phyloP scores from a whole-genome alignment of 2,329 filamentous ascomycete species.

The Fusarium nematophilum region DNA sequence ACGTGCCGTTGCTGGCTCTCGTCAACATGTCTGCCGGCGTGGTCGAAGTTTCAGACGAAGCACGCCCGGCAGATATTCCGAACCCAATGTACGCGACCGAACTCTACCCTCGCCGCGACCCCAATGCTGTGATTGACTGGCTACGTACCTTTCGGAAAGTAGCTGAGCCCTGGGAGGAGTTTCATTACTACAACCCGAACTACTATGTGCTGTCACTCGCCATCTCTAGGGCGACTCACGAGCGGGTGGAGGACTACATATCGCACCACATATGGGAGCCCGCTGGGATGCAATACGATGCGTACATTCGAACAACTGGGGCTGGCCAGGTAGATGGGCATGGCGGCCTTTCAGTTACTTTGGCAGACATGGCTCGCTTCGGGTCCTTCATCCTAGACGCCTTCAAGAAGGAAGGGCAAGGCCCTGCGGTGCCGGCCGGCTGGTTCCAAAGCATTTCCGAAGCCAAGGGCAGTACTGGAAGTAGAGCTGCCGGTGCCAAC shows the following conservation, averaged over 20 bases:
- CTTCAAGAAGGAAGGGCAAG: constrained; percentile 3
- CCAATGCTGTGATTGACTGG: constrained; percentile 25
- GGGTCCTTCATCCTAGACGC: constrained; percentile 28
- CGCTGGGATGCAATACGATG: constrained; percentile 34
- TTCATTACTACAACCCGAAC: constrained; percentile 38
- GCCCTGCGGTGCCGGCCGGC: constrained; percentile 8
- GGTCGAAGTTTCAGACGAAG: constrained; percentile 26
- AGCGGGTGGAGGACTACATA: constrained; percentile 25
- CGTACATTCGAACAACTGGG: constrained; percentile 28
- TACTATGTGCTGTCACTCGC: constrained; percentile 27
- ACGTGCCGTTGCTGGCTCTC: constrained; percentile 28
- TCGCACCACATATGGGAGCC: constrained; percentile 32
- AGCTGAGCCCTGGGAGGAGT: constrained; percentile 33
- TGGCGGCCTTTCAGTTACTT: constrained; percentile 19
- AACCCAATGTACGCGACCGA: constrained; percentile 35
- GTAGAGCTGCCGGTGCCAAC: constrained; percentile 15
- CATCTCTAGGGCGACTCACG: constrained; percentile 23
- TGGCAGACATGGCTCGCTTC: constrained; percentile 31
- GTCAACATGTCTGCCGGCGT: constrained; percentile 31
- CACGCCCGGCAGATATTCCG: constrained; percentile 21
- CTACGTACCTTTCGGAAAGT: constrained; percentile 27
- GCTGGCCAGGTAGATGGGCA: constrained; percentile 32
- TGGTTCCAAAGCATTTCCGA: constrained; percentile 29
- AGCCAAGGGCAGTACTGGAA: constrained; percentile 20
- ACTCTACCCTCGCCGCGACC: constrained; percentile 24